Conservation (phyloP, 2,329 filamentous ascomycete species). For the Albophoma yamanashiensis region DNA sequence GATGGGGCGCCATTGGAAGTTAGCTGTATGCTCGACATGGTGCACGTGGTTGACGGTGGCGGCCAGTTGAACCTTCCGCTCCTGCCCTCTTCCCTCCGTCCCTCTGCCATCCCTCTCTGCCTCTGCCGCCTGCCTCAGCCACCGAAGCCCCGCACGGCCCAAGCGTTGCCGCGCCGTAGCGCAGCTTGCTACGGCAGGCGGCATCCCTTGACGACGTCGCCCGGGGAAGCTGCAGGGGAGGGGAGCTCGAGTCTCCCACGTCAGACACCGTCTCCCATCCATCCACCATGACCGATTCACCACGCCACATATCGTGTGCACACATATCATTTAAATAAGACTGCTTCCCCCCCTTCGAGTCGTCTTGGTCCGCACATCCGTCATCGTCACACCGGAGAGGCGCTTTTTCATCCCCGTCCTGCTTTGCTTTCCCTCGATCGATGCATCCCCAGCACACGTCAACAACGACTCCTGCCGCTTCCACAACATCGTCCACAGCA, state of each 20-base stretch:
- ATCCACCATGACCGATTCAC: background rate
- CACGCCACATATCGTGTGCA: background rate
- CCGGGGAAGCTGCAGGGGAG: background rate
- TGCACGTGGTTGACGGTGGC: too few relatives aligned
- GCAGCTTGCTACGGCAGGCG: background rate
- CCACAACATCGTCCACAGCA: constrained; percentile 6
- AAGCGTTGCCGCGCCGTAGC: constrained; percentile 1
- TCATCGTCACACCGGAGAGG: background rate
- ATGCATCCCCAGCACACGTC: background rate
- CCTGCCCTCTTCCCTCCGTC: too few relatives aligned
- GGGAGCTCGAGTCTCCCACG: background rate
- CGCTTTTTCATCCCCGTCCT: background rate
- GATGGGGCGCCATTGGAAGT: too few relatives aligned
- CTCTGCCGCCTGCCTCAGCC: background rate
- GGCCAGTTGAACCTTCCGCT: too few relatives aligned
- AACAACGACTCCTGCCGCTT: constrained; percentile 4
- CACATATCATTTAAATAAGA: background rate
- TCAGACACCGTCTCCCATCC: background rate
- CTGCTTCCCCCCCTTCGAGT: background rate
- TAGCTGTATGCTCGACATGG: too few relatives aligned
- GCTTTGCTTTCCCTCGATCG: background rate
- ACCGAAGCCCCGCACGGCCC: background rate
- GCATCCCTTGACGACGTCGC: background rate
- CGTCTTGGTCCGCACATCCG: background rate
- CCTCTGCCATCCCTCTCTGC: too few relatives aligned